Evolutionary conservation across 1,284 basidiomycete species (phyloP).

Genomic region (Puccinia coronata): DNA sequence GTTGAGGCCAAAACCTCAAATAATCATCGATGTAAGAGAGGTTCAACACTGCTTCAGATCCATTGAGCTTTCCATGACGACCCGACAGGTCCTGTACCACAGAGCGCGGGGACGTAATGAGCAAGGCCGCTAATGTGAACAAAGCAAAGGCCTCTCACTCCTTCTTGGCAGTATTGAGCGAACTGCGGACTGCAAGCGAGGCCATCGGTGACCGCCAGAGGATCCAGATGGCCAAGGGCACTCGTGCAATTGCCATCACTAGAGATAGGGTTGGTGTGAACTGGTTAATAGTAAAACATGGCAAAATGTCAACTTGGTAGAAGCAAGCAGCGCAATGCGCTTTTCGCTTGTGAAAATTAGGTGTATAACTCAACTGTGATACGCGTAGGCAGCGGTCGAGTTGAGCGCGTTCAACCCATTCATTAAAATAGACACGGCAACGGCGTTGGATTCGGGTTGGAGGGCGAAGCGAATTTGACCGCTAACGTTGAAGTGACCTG

Average conservation of each 20-base stretch:
- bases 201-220: constrained; percentile 52
- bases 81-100: constrained; percentile 53
- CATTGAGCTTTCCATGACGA: constrained; percentile 55
- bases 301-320: background rate
- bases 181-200: constrained; percentile 54
- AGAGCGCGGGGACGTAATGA: background rate
- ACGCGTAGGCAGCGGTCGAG: constrained; percentile 31
- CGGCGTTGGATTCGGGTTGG: constrained; percentile 10
- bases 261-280: constrained; percentile 54
- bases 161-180: constrained; percentile 54
- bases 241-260: constrained; percentile 52
- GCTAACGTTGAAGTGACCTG: constrained; percentile 23
- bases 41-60: constrained; percentile 49
- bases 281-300: constrained; percentile 11
- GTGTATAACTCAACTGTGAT: constrained; percentile 42
- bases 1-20: constrained; percentile 54
- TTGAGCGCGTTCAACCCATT: constrained; percentile 36
- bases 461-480: constrained; percentile 34
- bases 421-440: constrained; percentile 27
- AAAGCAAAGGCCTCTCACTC: constrained; percentile 31
- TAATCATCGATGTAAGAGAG: constrained; percentile 51
- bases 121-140: background rate
- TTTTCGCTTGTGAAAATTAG: no score
- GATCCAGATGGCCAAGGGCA: constrained; percentile 55
- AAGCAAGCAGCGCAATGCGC: background rate